Percentiles rank a stretch among this genome's conserved stretches.
Conservation (phyloP, 2,329 filamentous ascomycete species). For the Apiospora marii region DNA sequence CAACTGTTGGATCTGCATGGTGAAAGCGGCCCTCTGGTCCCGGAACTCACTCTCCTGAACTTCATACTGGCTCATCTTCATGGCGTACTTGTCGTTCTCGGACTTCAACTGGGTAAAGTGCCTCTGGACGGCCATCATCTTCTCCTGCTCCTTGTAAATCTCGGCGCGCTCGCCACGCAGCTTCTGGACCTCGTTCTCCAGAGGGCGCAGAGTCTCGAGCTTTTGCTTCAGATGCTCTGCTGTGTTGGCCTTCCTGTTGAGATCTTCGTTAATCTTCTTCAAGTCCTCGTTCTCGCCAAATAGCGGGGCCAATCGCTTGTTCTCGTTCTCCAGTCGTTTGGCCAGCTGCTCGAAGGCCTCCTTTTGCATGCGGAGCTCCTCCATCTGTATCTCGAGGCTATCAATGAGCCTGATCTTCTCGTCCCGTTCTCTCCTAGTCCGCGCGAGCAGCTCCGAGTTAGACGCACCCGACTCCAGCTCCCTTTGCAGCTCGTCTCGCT, state of each 20-base stretch:
- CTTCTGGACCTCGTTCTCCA: conserved; percentile 63
- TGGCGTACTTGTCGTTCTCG: conserved; percentile 42
- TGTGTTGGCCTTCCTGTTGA: conserved; percentile 69
- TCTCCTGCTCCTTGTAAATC: conserved; percentile 47
- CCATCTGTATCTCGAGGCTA: conserved; percentile 71
- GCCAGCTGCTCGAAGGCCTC: conserved; percentile 46
- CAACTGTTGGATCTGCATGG: conserved; percentile 43
- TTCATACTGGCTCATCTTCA: conserved; percentile 46
- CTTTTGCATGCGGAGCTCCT: conserved; percentile 57
- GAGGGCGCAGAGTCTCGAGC: conserved; percentile 62
- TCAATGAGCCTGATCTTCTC: conserved; percentile 78
- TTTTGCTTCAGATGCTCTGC: conserved; percentile 70
- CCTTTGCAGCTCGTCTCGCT: conserved; percentile 64
- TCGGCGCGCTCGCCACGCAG: conserved; percentile 64
- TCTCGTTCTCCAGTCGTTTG: conserved; percentile 53
- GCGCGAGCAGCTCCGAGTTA: conserved; percentile 45
- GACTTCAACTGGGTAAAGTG: conserved; percentile 46
- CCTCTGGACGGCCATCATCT: conserved; percentile 38
- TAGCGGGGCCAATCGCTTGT: conserved; percentile 58
- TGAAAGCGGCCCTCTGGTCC: conserved; percentile 52
- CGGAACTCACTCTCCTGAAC: conserved; percentile 50
- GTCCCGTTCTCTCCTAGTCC: conserved; percentile 50
- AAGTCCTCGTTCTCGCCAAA: conserved; percentile 68
- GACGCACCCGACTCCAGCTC: conserved; percentile 62
- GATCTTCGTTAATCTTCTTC: conserved; percentile 64